Conservation (phyloP, 495 filamentous ascomycete genomes). For the Penicillium parvum region DNA sequence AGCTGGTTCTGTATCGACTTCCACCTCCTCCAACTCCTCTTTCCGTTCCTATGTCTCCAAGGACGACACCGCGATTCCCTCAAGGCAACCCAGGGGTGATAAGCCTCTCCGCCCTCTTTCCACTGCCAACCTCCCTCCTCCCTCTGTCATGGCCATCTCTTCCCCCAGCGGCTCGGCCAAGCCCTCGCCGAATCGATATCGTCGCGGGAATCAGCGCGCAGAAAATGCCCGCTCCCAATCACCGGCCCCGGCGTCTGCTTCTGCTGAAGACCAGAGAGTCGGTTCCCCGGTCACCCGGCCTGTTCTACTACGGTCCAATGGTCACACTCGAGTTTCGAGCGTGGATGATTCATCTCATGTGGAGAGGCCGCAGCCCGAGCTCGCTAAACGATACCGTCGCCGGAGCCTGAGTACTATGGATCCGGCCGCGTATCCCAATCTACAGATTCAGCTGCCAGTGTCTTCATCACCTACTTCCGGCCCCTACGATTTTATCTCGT, state of each 20-base stretch:
- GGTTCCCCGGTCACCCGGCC: conserved; percentile 3
- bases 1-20: conserved; percentile 58
- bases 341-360: conserved; percentile 49
- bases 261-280: conserved; percentile 22
- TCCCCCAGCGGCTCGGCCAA: conserved; percentile 47
- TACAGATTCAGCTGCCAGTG: conserved; percentile 34
- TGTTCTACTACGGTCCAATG: conserved; percentile 11
- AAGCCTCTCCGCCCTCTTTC: conserved; percentile 47
- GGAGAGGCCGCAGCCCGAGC: conserved; percentile 49
- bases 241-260: conserved; percentile 33
- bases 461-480: conserved; percentile 21
- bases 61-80: conserved; percentile 46
- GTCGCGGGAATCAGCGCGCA: conserved; percentile 50
- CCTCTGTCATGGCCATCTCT: conserved; percentile 41
- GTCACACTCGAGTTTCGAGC: conserved; percentile 44
- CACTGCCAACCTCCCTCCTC: conserved; percentile 45
- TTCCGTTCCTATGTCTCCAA: conserved; percentile 40
- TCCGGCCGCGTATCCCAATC: conserved; percentile 41
- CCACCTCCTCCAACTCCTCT: conserved; percentile 44
- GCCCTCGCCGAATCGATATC: conserved; percentile 64
- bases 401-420: conserved; percentile 82
- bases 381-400: conserved; percentile 72
- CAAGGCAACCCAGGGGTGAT: conserved; percentile 36
- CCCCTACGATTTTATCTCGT: conserved; percentile 32
- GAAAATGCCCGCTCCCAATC: conserved; percentile 43